These are phyloP conservation scores for Penicillium canariense DNA, from an alignment of 495 filamentous ascomycete species.

Conservation along the genomic window DNA sequence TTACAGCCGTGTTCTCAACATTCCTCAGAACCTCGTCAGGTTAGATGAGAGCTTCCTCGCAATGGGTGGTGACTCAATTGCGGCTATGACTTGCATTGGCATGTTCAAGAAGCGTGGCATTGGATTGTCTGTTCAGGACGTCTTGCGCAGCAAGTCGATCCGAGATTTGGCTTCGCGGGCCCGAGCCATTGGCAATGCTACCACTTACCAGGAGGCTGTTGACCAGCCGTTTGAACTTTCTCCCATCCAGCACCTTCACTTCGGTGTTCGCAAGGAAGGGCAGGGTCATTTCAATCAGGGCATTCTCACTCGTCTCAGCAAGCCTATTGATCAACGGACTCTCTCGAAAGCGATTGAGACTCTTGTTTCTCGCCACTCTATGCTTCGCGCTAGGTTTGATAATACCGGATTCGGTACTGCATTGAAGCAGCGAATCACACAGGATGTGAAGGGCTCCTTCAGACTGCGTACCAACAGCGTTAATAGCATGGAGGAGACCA, in stretches of 20 bases:
- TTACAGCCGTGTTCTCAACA: slow-evolving; percentile 54
- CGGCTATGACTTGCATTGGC: slow-evolving; percentile 64
- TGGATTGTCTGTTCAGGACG: slow-evolving; percentile 53
- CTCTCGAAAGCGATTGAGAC: slow-evolving; percentile 55
- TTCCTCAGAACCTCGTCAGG: slow-evolving; percentile 44
- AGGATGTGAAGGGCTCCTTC: slow-evolving; percentile 40
- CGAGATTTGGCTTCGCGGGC: slow-evolving; percentile 38
- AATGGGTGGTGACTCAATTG: slow-evolving; percentile 68
- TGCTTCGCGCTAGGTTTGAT: slow-evolving; percentile 68
- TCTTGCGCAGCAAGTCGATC: slow-evolving; percentile 48
- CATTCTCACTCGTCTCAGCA: slow-evolving; percentile 57
- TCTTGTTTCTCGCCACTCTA: slow-evolving; percentile 63
- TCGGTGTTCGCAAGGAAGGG: slow-evolving; percentile 51
- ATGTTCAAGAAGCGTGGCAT: slow-evolving; percentile 50
- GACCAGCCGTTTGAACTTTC: slow-evolving; percentile 60
- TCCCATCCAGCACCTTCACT: slow-evolving; percentile 71
- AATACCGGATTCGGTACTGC: slow-evolving; percentile 22
- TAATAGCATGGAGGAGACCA: slow-evolving; percentile 23
- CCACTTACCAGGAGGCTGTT: slow-evolving; percentile 38
- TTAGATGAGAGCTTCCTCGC: slow-evolving; percentile 59
- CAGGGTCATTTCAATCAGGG: slow-evolving; percentile 75
- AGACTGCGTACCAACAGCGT: slow-evolving; percentile 27
- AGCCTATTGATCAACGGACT: slow-evolving; percentile 42
- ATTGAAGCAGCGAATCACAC: slow-evolving; percentile 38
- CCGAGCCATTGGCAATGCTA: slow-evolving; percentile 27